phyloP scores from a whole-genome alignment of 2,329 filamentous ascomycete genomes.

The Coniochaeta sp. region DNA sequence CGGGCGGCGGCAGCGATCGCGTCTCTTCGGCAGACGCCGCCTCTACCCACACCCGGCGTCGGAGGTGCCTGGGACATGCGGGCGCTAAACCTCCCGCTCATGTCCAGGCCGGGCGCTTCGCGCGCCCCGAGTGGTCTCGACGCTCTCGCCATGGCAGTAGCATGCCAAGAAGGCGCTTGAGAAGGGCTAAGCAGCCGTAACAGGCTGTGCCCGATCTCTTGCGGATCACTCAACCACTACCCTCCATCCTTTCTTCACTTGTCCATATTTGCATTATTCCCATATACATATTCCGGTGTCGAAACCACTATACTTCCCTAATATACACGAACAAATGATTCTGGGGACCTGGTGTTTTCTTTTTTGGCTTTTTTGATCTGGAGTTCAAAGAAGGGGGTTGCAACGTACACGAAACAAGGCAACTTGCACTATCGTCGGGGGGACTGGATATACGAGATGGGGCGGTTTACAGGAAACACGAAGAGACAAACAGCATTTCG shows the following conservation, averaged over 20 bases:
- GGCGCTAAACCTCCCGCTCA: constrained; percentile 34
- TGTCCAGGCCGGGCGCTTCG: constrained; percentile 33
- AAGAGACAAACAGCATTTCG: neutral
- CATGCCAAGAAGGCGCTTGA: constrained; percentile 37
- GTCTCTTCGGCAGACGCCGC: constrained; percentile 15
- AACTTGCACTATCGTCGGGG: neutral
- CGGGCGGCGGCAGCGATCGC: constrained; percentile 15
- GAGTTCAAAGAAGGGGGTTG: neutral
- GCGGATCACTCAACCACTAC: too few relatives aligned
- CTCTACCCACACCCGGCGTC: constrained; percentile 24
- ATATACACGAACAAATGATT: neutral
- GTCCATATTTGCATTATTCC: neutral
- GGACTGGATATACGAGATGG: neutral
- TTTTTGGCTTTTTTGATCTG: neutral
- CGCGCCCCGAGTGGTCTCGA: constrained; percentile 47
- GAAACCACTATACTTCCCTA: neutral
- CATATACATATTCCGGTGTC: neutral
- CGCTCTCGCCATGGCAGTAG: constrained; percentile 46
- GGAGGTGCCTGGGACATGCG: constrained; percentile 40
- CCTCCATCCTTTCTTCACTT: too few relatives aligned
- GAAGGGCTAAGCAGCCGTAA: too few relatives aligned
- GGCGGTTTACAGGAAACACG: neutral
- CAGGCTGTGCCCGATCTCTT: too few relatives aligned
- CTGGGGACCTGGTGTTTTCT: neutral
- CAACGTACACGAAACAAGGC: neutral